A percentile compares a stretch with the other conserved stretches of the same genome.
Evolutionary conservation across 2,329 filamentous ascomycete species (phyloP).

Genomic region (Ophiostoma sp.): DNA sequence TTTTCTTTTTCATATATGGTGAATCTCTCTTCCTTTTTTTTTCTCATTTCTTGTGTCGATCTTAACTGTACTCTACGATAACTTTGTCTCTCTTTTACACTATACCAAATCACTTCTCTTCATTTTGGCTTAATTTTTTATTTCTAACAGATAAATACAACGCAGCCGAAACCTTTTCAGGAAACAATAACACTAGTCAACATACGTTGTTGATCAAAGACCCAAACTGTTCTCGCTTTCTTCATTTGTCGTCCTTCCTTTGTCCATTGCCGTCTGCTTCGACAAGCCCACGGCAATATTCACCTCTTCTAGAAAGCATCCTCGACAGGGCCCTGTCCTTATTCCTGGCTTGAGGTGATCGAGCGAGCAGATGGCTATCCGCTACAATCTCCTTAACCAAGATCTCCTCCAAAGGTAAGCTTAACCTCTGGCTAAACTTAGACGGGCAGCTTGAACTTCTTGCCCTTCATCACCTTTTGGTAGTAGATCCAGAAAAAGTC

Average conservation of each 20-base stretch:
- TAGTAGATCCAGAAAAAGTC: conserved; percentile 99
- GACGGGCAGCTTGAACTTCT: conserved; percentile 81
- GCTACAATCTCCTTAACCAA: background rate
- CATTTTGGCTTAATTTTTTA: background rate
- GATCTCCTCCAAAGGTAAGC: background rate
- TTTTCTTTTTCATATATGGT: background rate
- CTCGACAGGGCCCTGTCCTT: background rate
- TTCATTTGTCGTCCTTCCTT: background rate
- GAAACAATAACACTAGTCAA: conserved; percentile 6
- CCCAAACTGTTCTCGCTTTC: background rate
- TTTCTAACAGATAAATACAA: background rate
- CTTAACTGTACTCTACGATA: too few relatives aligned
- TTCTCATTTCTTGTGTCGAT: background rate
- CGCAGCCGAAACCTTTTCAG: conserved; percentile 7
- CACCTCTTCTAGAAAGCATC: background rate
- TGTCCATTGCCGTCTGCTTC: background rate
- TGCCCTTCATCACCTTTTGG: conserved; percentile 85
- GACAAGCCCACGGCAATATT: background rate
- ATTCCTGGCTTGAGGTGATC: background rate
- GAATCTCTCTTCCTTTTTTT: background rate
- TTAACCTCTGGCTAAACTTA: conserved; percentile 39
- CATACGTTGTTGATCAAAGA: background rate
- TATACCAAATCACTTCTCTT: background rate
- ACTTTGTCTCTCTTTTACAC: background rate
- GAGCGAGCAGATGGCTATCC: background rate